Evolutionary conservation across 2,329 filamentous ascomycete genomes (phyloP).

Genomic region (Botrytis cinerea): DNA sequence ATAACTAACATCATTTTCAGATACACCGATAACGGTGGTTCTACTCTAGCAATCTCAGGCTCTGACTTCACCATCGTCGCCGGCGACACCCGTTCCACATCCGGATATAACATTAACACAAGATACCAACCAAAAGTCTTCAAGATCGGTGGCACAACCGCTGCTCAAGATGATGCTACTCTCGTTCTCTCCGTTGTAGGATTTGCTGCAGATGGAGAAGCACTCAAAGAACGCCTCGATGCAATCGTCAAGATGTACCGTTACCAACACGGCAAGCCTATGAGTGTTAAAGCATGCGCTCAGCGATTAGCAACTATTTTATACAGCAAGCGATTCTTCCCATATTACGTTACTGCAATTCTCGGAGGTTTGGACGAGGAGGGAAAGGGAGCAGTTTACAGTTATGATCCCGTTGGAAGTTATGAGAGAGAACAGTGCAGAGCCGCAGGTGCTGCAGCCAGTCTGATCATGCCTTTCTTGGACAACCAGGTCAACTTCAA

Average conservation of each 20-base stretch:
- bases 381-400: slow-evolving; percentile 91
- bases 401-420: slow-evolving; percentile 95
- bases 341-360: slow-evolving; percentile 96
- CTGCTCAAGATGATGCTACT: slow-evolving; percentile 79
- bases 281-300: slow-evolving; percentile 91
- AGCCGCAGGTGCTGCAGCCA: slow-evolving; percentile 87
- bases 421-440: slow-evolving; percentile 97
- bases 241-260: slow-evolving; percentile 98
- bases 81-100: slow-evolving; percentile 92
- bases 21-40: slow-evolving; percentile 98
- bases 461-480: slow-evolving; percentile 97
- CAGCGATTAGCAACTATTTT: slow-evolving; percentile 94
- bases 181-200: slow-evolving; percentile 93
- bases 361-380: slow-evolving; percentile 93
- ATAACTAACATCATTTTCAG: slow-evolving; percentile 48
- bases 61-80: slow-evolving; percentile 95
- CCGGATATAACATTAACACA: slow-evolving; percentile 98
- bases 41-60: slow-evolving; percentile 91
- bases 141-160: slow-evolving; percentile 89
- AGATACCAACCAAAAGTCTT: slow-evolving; percentile 95
- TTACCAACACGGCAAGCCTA: slow-evolving; percentile 96
- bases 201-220: slow-evolving; percentile 92
- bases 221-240: slow-evolving; percentile 90
- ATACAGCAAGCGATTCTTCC: slow-evolving; percentile 98
- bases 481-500: slow-evolving; percentile 99